Evolutionary conservation across 208 protist species (phyloP).

Genomic region (Endotrypanum monterogeii): DNA sequence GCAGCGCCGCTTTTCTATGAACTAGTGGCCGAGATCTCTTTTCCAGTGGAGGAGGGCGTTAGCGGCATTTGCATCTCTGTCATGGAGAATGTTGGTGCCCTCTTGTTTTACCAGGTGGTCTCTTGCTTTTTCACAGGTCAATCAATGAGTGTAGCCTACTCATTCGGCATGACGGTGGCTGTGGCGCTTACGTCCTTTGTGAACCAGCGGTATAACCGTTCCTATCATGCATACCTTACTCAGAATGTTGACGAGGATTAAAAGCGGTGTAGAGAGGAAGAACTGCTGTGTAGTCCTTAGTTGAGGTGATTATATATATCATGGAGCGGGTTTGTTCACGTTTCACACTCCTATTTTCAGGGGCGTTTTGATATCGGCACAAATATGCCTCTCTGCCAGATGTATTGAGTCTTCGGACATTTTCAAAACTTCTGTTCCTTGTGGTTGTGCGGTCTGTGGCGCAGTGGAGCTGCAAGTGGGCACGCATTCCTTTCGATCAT

Average conservation of each 20-base stretch:
- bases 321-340: background rate
- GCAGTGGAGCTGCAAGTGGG: background rate
- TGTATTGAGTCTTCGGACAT: background rate
- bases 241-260: constrained; percentile 31
- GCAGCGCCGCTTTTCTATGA: constrained; percentile 89
- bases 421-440: background rate
- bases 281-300: background rate
- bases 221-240: constrained; percentile 59
- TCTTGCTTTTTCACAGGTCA: constrained; percentile 67
- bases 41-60: constrained; percentile 85
- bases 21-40: constrained; percentile 84
- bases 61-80: constrained; percentile 81
- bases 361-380: background rate
- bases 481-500: background rate
- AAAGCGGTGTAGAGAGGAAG: background rate
- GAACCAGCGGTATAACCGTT: constrained; percentile 85
- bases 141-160: constrained; percentile 85
- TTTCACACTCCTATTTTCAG: background rate
- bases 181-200: constrained; percentile 68
- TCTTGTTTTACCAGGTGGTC: constrained; percentile 84
- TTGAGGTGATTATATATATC: background rate
- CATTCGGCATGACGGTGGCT: constrained; percentile 80
- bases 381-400: background rate
- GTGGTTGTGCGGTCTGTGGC: background rate
- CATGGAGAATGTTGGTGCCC: constrained; percentile 82